Base-by-base conservation (phyloP, 139 green algal species). In the Micractinium sp. region DNA sequence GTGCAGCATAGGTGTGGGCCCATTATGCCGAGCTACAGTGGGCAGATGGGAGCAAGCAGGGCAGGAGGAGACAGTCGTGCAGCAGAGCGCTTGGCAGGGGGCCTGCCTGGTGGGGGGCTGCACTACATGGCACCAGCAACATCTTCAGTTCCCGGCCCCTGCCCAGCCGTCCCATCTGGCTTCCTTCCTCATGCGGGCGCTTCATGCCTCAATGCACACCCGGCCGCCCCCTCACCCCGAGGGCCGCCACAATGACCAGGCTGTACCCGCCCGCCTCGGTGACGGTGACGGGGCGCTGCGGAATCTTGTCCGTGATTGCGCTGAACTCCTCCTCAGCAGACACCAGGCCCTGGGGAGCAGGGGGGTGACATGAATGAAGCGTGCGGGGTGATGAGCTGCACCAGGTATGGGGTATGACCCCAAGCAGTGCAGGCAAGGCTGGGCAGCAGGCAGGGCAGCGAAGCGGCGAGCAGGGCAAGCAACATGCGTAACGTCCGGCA, bases 271-370 rank as follows among this genome's bases (percentile, higher is more conserved):
- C 95, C 47, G 95, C 97, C 90, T 99, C 97, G 53, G 98, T 97
- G 69, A 97, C 95, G 0, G 92, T 94, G 53, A 99, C 93, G 3
- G 97, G 97, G 25, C 93, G 91, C 89, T 98, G 95, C 1, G 97
- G 97, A 56, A 99, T 99, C 86, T 98, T 93, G 89, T 99, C 97
- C 2, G 97, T 99, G 90, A 99, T 97, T 3, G 90, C 90, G 35
- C 61, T 90, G 69, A 91, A 93, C 82, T 90, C 87, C 83, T 91
- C 87, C 41, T 91, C 87, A 0, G 87, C 87, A 9, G 39, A 77
- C 60, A 91, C 88, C 38, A 91, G 29, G n/a, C 83, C 89, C 89
- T 87, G 73, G 3, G 47, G 5, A 25, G 75, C 69, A 76, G 77
- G 77, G 39, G 39, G 13, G 74, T 36, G 15, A n/a, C n/a, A n/a